Base-by-base conservation (phyloP, 306 rosid species). In the Citrullus amarus region DNA sequence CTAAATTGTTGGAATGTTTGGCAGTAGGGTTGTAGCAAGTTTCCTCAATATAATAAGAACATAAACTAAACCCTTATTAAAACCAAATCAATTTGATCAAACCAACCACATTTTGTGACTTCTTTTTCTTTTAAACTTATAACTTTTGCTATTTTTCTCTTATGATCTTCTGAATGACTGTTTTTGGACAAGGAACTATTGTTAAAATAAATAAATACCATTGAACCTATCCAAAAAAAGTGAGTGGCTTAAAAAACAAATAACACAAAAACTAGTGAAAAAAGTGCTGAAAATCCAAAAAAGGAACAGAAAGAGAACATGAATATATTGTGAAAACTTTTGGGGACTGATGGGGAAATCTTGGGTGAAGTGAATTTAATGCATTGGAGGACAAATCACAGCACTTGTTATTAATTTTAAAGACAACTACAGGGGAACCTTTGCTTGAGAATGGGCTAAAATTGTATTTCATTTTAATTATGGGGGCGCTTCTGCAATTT, bases 301-400 rank as follows among this genome's bases (percentile, higher is more conserved):
- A 25, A 28, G 67, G 30, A 61, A 61, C 7, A 16, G 30, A 15
- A 36, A 65, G 43, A 8, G 48, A 6, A 65, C 48, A 65, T 65
- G 48, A 65, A 38, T 17, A 38, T 34, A 36, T 38, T 65, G 72
- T 65, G 57, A 71, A 71, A 71, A 71, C 57, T 44, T 44, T 71
- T 71, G 58, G 56, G 54, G 34, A 22, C 7, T 72, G 77, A 72
- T 72, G 41, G 58, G 58, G 22, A 72, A 44, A 4, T 72, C 22
- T 30, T 71, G 18, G 59, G 12, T 20, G 56, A 46, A 48, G 28
- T 53, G 62, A 28, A 53, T 74, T 50, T 17, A 74, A 74, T 74
- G 46, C 62, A 14, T 15, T 50, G 15, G 59, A 36, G 61, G 48
- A 74, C 78, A 74, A 53, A 68, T 68, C 75, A 68, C 75, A 68